Base-by-base conservation (phyloP, 805 yeast genomes). In the Yamadazyma paraphyllophila region DNA sequence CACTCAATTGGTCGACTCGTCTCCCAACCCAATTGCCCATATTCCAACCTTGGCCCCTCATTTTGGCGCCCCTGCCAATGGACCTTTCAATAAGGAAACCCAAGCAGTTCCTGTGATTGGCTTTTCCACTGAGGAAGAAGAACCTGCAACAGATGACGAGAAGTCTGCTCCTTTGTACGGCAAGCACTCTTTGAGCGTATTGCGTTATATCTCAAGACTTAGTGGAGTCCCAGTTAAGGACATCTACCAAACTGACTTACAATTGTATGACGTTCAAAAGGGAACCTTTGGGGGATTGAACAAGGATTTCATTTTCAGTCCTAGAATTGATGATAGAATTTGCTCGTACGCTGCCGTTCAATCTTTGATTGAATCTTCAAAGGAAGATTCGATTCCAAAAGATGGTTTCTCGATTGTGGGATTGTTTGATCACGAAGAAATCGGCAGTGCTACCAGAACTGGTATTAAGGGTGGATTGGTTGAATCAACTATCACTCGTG, bases 241-340 rank as follows among this genome's bases (percentile, higher is more conserved):
- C 57, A 69, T 88, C 50, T 63, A 81, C 43, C 86, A 82, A 58
- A 63, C 85, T 58, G 96, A 88, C 54, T 76, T 89, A 56, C 91
- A 88, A 59, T 66, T 88, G 46, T 89, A 77, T 60, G 96, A 88
- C 60, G 83, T 85, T 25, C 96, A 88, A 67, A 83, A 80, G 57
- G 94, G 94, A 41, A 65, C 80, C 10, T 66, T 84, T 50, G 95
- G 94, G 47, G 96, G 96, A 4, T 68, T 89, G 51, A 79, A 80
- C 54, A 73, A 79, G 51, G 96, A 88, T 13, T 51, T 51, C 63
- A 62, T 88, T 45, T 85, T 78, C 64, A 85, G 88, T 7, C 96
- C 96, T 39, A 79, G 96, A 60, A 71, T 88, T 41, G 96, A 88
- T 61, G 96, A 88, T 67, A 79, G 94, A 67, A 74, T 87, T 50